Conservation (phyloP, 805 yeast species). For the Kodamaea lidongshanica region DNA sequence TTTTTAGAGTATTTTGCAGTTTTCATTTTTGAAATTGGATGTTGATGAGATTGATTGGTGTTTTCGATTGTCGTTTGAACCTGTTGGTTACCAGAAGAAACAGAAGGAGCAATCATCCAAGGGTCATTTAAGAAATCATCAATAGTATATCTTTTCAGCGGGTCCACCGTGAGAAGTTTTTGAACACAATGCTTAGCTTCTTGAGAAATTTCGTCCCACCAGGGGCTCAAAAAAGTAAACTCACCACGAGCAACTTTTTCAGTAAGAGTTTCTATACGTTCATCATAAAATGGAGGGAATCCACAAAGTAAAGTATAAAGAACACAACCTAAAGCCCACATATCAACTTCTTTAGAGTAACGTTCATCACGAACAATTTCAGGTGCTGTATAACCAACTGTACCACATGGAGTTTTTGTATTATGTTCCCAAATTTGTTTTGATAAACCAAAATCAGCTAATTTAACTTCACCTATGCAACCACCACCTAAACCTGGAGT, state of each 20-base stretch:
- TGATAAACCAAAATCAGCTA: conserved; percentile 94
- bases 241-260: conserved; percentile 77
- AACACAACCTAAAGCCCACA: conserved; percentile 99
- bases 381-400: conserved; percentile 98
- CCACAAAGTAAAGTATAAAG: conserved; percentile 91
- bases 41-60: conserved; percentile 13
- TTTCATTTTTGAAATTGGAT: conserved; percentile 23
- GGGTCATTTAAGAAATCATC: conserved; percentile 71
- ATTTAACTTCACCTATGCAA: conserved; percentile 78
- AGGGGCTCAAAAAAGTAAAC: conserved; percentile 68
- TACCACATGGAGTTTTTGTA: conserved; percentile 97
- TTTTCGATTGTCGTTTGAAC: too few relatives aligned
- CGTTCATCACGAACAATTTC: conserved; percentile 92
- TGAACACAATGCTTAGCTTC: conserved; percentile 68
- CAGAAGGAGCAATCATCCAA: conserved; percentile 45
- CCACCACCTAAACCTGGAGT: conserved; percentile 83
- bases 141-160: conserved; percentile 59
- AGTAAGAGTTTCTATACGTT: conserved; percentile 64
- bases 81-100: background rate
- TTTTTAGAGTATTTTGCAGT: conserved; percentile 19
- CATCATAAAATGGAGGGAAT: conserved; percentile 95
- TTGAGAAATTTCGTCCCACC: conserved; percentile 81
- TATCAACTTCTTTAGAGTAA: conserved; percentile 90
- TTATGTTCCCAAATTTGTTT: conserved; percentile 83
- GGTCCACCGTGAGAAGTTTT: conserved; percentile 65